phyloP scores from a whole-genome alignment of 108 stramenopile genomes.

The Nannochloropsis gaditana region DNA sequence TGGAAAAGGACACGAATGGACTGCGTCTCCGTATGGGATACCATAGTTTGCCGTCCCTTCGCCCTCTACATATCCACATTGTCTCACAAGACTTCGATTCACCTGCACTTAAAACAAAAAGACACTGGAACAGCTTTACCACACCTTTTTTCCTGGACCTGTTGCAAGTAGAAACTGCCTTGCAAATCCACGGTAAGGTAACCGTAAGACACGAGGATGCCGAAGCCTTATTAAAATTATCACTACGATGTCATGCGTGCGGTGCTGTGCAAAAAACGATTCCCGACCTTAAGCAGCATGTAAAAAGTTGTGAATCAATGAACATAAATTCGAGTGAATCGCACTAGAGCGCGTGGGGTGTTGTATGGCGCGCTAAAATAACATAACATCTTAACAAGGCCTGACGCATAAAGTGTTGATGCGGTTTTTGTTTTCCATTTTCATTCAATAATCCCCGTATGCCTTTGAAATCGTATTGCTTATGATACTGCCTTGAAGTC shows the following conservation, averaged over 20 bases:
- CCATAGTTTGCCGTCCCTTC: slow-evolving; percentile 37
- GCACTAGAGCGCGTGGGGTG: no score
- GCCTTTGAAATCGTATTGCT: no score
- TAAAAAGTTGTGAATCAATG: neutral
- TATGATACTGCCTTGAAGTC: no score
- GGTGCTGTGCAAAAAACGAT: neutral
- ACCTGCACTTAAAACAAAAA: slow-evolving; percentile 27
- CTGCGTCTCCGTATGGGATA: slow-evolving; percentile 24
- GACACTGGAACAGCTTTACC: slow-evolving; percentile 50
- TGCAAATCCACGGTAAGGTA: neutral
- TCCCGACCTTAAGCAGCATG: slow-evolving; percentile 23
- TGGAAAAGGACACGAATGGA: neutral
- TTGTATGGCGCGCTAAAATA: no score
- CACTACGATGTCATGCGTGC: slow-evolving; percentile 20
- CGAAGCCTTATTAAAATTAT: neutral
- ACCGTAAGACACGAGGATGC: neutral
- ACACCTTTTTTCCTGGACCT: slow-evolving; percentile 23
- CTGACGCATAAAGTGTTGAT: no score
- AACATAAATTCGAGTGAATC: no score
- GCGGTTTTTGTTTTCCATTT: no score
- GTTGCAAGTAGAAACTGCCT: neutral
- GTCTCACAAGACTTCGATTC: slow-evolving; percentile 48
- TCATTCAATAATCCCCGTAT: no score
- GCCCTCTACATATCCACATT: slow-evolving; percentile 46
- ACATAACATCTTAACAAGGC: no score